phyloP scores from a whole-genome alignment of 331 rosid genomes.

The Quercus phellos region DNA sequence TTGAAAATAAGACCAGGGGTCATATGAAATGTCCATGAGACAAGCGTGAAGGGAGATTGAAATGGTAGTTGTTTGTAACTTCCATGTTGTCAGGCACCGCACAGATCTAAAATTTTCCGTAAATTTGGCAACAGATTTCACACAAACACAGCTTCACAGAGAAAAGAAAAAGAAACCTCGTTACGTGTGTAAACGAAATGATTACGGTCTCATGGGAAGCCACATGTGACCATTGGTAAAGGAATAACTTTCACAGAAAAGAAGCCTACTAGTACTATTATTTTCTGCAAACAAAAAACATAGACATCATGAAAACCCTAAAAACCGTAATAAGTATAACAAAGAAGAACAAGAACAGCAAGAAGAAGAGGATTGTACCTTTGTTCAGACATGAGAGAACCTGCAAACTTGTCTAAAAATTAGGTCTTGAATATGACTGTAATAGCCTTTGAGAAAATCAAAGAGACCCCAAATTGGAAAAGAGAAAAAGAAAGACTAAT shows the following conservation, averaged over 20 bases:
- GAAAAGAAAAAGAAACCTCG: slow-evolving; percentile 18
- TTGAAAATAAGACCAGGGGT: not conserved
- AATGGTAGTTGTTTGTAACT: slow-evolving; percentile 30
- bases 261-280: not conserved
- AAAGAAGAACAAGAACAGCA: not conserved
- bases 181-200: slow-evolving; percentile 32
- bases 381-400: not conserved
- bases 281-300: slow-evolving; percentile 15
- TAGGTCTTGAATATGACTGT: not conserved
- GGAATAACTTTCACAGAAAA: slow-evolving; percentile 8
- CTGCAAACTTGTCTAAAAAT: not conserved
- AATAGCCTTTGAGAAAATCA: not conserved
- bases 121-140: slow-evolving; percentile 25
- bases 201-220: slow-evolving; percentile 10
- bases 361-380: not conserved
- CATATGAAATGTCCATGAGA: slow-evolving; percentile 21
- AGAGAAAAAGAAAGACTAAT: not conserved
- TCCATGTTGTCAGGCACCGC: slow-evolving; percentile 39
- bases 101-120: slow-evolving; percentile 19
- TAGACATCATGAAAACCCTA: slow-evolving; percentile 2
- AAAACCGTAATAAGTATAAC: not conserved
- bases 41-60: slow-evolving; percentile 17
- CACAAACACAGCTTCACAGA: not conserved
- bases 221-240: slow-evolving; percentile 20
- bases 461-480: not conserved